Conservation (phyloP, 2,329 filamentous ascomycete genomes). For the Colletotrichum spaethianum region DNA sequence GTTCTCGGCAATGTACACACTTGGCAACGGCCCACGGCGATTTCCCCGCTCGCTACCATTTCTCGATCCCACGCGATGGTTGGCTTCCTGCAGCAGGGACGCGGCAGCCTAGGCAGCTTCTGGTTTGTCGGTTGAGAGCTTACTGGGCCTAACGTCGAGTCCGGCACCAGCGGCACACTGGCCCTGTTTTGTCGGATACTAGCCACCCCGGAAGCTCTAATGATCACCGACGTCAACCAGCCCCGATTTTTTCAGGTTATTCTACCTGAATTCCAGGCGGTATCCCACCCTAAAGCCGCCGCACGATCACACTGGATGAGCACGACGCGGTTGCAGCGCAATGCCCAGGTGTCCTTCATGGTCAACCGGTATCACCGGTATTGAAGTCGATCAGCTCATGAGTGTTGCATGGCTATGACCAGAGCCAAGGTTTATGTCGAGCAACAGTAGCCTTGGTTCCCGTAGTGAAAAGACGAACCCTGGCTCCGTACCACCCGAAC, state of each 20-base stretch:
- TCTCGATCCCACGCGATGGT: slow-evolving; percentile 7
- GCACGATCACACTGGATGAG: background rate
- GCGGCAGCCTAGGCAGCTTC: slow-evolving; percentile 6
- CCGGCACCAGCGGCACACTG: slow-evolving; percentile 32
- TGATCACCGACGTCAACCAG: slow-evolving; percentile 40
- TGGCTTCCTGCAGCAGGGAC: slow-evolving; percentile 1
- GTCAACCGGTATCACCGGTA: background rate
- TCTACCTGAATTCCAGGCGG: background rate
- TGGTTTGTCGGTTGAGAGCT: slow-evolving; percentile 10
- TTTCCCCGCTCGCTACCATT: slow-evolving; percentile 18
- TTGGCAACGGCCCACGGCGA: slow-evolving; percentile 12
- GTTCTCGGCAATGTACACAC: background rate
- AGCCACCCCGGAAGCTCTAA: slow-evolving; percentile 18
- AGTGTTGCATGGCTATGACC: background rate
- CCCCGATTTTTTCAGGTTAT: slow-evolving; percentile 24
- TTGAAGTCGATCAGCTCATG: background rate
- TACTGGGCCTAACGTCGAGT: background rate
- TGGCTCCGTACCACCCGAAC: slow-evolving; percentile 2
- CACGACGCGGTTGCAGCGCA: slow-evolving; percentile 13
- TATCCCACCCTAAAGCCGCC: background rate
- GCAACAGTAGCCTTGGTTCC: slow-evolving; percentile 1
- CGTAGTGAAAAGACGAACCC: slow-evolving; percentile 20
- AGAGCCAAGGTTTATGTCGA: background rate
- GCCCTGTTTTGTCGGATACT: slow-evolving; percentile 13
- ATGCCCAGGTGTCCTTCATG: background rate